Evolutionary conservation across 2,329 filamentous ascomycete species (phyloP), one percentile per base, ranked within the genome.

Genomic region (Fusarium sp.): DNA sequence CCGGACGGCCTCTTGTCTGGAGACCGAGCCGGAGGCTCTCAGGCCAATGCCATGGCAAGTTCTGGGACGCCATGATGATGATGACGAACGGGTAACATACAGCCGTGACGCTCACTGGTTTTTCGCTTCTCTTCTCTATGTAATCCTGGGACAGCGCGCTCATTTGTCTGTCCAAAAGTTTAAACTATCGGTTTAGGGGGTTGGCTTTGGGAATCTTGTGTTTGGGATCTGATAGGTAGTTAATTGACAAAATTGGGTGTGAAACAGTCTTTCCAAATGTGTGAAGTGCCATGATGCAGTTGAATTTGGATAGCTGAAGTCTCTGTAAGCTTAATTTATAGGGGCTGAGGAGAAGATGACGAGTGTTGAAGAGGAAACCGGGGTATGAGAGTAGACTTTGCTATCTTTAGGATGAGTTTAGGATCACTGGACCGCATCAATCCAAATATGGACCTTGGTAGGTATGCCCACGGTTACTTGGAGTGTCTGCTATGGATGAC

Each of bases 61-160:
- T 35, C 33, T 52, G 33, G 6, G 17, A 63, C 27, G 22, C 25
- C 17, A 17, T 56, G 35, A 63, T 52, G 45, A 40, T 27, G 33
- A 40, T 9, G 47, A 63, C 43, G 61, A 56, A 63, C 35, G 45
- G 61, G 30, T 66, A 45, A 45, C 14, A 43, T 15, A 52, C 40
- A 52, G 63, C 35, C 45, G 37, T 63, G 58, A 66, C 64, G 25
- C 58, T 54, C 58, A 27, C 35, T 66, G 50, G 64, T 35, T 50
- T 35, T 61, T 52, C 27, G 35, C 56, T 65, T 60, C 40, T 66
- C 32, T 54, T 47, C 30, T 66, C 45, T 50, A 52, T 37, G 27
- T 50, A 54, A 56, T 63, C 25, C 32, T 12, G n/a, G 60, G 61
- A 57, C 57, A 62, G 57, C 35, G 14, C 57, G 15, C 47, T 62